Evolutionary conservation across 1,284 basidiomycete species (phyloP), one percentile per base, ranked within the genome.

Genomic region (Malassezia japonica): DNA sequence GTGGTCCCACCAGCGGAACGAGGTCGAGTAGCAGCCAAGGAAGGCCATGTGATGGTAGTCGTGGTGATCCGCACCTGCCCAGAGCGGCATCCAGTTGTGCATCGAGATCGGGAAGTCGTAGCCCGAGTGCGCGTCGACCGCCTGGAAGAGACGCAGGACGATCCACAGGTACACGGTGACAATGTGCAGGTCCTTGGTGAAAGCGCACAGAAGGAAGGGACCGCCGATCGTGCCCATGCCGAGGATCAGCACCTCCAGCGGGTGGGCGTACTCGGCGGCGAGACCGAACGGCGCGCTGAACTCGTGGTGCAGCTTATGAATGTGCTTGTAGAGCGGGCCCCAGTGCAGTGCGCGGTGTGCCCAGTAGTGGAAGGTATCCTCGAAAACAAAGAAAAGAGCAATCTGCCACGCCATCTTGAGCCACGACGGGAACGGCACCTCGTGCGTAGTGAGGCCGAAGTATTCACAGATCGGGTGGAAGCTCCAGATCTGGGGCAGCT

Each of bases 51-150:
- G 72, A 59, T 74, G 70, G 58, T 74, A 63, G 61, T 70, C 91
- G 75, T 95, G 91, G 78, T 95, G 91, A 71, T 98, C 94, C 0
- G 92, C 94, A 43, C 94, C 92, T 21, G 89, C 88, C 92, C 92
- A 98, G 81, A 96, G 88, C 3, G 92, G 92, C 25, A 98, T 55
- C 69, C 88, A 84, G 78, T 92, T 83, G 67, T 90, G 85, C 57
- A 98, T 79, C n/a, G 87, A 92, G 32, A 67, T 86, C 82, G 71
- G 71, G 50, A 74, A 71, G 58, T 74, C 89, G 74, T 95, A 96
- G 49, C 92, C 92, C 42, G 85, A 87, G 81, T 98, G 92, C 1
- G 94, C 84, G 68, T 98, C 92, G 61, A 98, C 83, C 44, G 94
- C 92, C 74, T 98, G 92, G 83, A 91, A 95, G 36, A 98, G 81